Percentiles rank a stretch among this genome's conserved stretches.
phyloP scores from a whole-genome alignment of 306 rosid species.

The Potentilla sterilis region DNA sequence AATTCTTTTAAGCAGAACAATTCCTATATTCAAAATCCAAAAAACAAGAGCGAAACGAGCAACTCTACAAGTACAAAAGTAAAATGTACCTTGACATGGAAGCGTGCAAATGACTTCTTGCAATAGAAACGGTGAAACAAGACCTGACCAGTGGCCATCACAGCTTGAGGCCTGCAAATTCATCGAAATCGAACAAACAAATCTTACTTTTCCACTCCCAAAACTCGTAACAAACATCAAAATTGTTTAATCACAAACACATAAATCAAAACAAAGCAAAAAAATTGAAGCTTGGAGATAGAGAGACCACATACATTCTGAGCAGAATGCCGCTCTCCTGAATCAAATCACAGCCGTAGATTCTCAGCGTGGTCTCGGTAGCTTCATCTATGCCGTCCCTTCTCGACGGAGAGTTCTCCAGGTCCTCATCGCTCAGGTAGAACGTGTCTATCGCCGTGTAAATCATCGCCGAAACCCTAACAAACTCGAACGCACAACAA shows the following conservation, averaged over 20 bases:
- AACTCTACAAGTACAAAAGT: background rate
- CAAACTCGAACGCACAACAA: background rate
- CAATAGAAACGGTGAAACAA: constrained; percentile 91
- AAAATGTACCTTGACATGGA: constrained; percentile 72
- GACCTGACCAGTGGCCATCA: constrained; percentile 98
- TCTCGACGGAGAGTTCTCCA: constrained; percentile 65
- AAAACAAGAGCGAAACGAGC: background rate
- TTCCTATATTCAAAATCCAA: background rate
- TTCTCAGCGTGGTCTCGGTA: constrained; percentile 74
- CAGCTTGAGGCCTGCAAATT: constrained; percentile 77
- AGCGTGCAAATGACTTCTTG: constrained; percentile 91
- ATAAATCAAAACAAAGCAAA: background rate
- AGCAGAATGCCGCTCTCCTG: constrained; percentile 98
- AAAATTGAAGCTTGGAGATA: constrained; percentile 8
- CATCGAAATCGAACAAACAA: background rate
- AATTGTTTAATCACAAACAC: background rate
- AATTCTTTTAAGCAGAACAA: no score
- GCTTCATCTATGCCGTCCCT: constrained; percentile 80
- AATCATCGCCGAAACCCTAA: constrained; percentile 46
- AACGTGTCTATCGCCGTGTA: constrained; percentile 88
- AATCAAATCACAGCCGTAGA: constrained; percentile 90
- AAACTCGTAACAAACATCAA: background rate
- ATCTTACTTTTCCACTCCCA: background rate
- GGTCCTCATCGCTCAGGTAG: constrained; percentile 71
- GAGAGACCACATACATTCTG: constrained; percentile 49